Evolutionary conservation across 768 basidiomycete species (phyloP).

Genomic region (Mrakia gelida): DNA sequence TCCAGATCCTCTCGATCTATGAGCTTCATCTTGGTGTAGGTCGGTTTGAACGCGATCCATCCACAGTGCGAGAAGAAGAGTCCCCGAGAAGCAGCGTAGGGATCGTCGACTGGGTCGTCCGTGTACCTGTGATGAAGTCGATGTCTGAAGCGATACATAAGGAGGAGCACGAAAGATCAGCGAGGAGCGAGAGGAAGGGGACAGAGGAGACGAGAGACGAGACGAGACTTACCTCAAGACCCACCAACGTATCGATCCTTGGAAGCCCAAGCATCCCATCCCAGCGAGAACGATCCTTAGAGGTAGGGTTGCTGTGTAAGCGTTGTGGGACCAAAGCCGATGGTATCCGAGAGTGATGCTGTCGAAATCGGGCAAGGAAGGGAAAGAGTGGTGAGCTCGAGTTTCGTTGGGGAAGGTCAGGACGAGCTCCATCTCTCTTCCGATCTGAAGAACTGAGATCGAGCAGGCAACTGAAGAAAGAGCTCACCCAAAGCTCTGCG

Average conservation of each 20-base stretch:
- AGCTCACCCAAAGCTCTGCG: conserved; percentile 55
- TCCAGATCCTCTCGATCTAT: conserved; percentile 68
- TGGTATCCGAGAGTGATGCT: conserved; percentile 76
- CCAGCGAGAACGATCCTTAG: conserved; percentile 60
- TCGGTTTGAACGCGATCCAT: conserved; percentile 78
- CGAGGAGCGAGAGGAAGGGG: background rate
- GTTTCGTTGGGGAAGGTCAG: background rate
- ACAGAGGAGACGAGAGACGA: background rate
- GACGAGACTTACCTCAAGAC: conserved; percentile 21
- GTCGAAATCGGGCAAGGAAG: background rate
- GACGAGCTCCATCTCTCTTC: background rate
- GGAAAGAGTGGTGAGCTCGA: background rate
- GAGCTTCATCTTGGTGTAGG: conserved; percentile 57
- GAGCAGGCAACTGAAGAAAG: background rate
- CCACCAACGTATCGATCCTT: conserved; percentile 69
- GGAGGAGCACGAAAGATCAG: conserved; percentile 44
- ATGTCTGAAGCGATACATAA: conserved; percentile 53
- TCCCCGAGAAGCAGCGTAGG: conserved; percentile 67
- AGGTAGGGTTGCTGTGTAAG: conserved; percentile 58
- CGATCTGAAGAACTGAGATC: background rate
- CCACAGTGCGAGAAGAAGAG: conserved; percentile 74
- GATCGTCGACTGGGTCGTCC: conserved; percentile 20
- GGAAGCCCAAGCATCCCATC: conserved; percentile 68
- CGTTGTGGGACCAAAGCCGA: conserved; percentile 69
- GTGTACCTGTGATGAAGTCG: conserved; percentile 57